Evolutionary conservation across 306 rosid genomes (phyloP), one percentile per base, ranked within the genome.

Genomic region (Cercis canadensis): DNA sequence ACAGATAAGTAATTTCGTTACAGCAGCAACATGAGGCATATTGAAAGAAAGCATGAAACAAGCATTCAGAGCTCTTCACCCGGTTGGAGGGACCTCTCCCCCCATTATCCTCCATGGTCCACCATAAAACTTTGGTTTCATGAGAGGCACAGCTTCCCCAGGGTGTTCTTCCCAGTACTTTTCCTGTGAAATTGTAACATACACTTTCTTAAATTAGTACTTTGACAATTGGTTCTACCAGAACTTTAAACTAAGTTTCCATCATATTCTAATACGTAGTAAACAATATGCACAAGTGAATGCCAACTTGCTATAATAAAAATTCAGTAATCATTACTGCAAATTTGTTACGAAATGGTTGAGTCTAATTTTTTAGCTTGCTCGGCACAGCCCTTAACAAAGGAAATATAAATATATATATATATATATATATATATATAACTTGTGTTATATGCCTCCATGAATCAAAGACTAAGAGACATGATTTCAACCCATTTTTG

Each of bases 111-210:
- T 88, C 97, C 96, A 88, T 34, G 96, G 96, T 58, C 96, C 97
- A 53, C 57, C 34, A 78, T 89, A 89, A 75, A 89, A 92, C 77
- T 57, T 83, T 46, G 98, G 98, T 70, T 56, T 78, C 98, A 87
- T 92, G 21, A 87, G 70, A 68, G 98, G 98, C 64, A 92, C 92
- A 21, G 50, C 79, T 72, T 78, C 83, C 40, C 95, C 95, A 12
- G 95, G 96, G 50, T 89, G 92, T 51, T 92, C 95, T 81, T 89
- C 96, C 98, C 98, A 92, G 75, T 89, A 92, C 73, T 89, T 92
- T 72, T 92, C 98, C 95, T 92, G 85, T 74, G 67, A 65, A 31
- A 34, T 65, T 51, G 50, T 40, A 75, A 62, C 10, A 47, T 11
- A 14, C 4, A 16, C 16, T 0, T 37, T 24, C 49, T 65, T 41